Evolutionary conservation across 1,139 yeast species (phyloP), one percentile per base, ranked within the genome.

Genomic region (Pichia sp.): DNA sequence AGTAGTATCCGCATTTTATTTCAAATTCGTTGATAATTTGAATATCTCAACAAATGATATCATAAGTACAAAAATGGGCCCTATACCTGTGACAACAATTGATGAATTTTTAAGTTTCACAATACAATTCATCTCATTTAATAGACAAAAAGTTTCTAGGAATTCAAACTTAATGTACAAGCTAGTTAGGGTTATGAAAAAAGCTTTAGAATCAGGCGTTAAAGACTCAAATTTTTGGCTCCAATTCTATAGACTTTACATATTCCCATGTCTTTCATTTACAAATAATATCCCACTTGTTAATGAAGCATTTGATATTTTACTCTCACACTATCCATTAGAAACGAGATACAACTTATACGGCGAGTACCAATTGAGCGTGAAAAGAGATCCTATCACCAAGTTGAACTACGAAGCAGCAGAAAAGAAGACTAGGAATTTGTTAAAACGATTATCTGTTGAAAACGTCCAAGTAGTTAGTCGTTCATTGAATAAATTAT

Each of bases 391-490:
- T 58, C 76, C 80, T 52, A 77, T 83, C 0, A 75, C 75, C 23
- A 85, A 85, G 61, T 73, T 84, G 47, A 85, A 88, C 8, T 81
- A 82, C 52, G 80, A 82, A 29, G 79, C 75, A 57, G 88, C 96
- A 0, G 96, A 87, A 67, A 90, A 88, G 65, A 82, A 86, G 41
- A 89, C 97, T 1, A 90, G 87, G 65, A 86, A 85, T 63, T 79
- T 87, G 1, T 73, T 95, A 60, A 92, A 93, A 66, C 77, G 98
- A 53, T 75, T 95, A 16, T 89, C 97, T n/a, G 87, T 87, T 57
- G 93, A 89, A 59, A 92, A 90, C 60, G 52, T 59, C n/a, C 47
- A 49, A n/a, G 16, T 45, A 2, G 86, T 88, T 2, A 77, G 80
- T 42, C 82, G 84, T 29, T 85, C 89, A 80, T 87, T 88, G 80